Percentiles rank a stretch among this genome's conserved stretches.
Conservation (phyloP, 2,329 filamentous ascomycete species). For the Cordyceps javanica region DNA sequence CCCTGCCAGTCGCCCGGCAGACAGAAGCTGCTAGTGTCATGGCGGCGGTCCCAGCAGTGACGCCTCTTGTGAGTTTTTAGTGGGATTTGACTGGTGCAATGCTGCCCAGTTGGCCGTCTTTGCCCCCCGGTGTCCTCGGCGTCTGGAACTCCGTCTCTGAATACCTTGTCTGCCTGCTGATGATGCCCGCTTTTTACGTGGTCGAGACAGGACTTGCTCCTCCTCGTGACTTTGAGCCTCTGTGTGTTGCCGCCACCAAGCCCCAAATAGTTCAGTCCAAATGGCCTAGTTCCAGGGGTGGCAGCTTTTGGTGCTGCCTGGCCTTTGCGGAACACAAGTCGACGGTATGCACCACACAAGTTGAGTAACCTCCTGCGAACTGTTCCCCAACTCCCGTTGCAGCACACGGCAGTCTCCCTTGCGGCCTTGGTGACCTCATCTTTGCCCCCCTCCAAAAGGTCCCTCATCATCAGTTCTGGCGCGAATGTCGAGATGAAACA, state of each 20-base stretch:
- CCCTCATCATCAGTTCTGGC: too few relatives aligned
- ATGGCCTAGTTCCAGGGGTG: background rate
- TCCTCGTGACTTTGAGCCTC: conserved; percentile 5
- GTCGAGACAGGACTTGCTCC: background rate
- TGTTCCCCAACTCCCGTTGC: too few relatives aligned
- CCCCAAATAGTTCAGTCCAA: background rate
- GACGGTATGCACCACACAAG: too few relatives aligned
- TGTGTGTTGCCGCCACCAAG: conserved; percentile 1
- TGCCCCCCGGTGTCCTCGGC: background rate
- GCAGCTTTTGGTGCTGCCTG: background rate
- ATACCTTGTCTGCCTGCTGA: conserved; percentile 6
- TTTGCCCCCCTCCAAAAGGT: too few relatives aligned
- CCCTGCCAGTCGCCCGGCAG: background rate
- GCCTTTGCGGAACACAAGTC: background rate
- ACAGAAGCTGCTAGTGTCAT: background rate
- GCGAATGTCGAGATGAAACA: too few relatives aligned
- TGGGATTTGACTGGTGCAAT: background rate
- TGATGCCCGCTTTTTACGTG: conserved; percentile 1
- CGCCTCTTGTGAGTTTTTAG: background rate
- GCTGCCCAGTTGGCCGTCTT: background rate
- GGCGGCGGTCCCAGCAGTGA: background rate
- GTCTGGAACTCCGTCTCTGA: conserved; percentile 9
- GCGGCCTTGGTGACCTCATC: too few relatives aligned
- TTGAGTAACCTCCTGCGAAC: background rate
- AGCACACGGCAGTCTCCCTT: background rate